These are phyloP conservation scores for Aspergillus incahuasiensis DNA, from an alignment of 495 filamentous ascomycete genomes.

Conservation along the genomic window DNA sequence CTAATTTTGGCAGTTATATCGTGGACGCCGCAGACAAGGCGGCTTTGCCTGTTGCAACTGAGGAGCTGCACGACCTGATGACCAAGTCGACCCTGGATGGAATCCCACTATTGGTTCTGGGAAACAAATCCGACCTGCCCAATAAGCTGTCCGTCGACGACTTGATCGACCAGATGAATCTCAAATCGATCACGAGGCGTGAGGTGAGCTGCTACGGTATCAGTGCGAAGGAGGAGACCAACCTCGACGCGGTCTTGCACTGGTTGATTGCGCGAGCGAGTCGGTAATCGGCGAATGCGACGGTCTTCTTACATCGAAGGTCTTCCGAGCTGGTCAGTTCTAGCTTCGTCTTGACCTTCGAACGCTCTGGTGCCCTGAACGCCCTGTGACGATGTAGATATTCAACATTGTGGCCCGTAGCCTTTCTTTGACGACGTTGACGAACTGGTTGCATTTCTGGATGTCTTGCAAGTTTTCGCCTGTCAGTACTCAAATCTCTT, in stretches of 20 bases:
- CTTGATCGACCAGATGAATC: conserved; percentile 85
- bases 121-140: conserved; percentile 93
- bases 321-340: conserved; percentile 6
- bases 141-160: conserved; percentile 88
- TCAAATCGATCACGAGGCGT: conserved; percentile 82
- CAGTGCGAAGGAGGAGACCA: conserved; percentile 97
- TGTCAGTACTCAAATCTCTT: conserved; percentile 1
- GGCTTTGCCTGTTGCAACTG: conserved; percentile 79
- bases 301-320: not conserved
- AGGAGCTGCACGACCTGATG: conserved; percentile 87
- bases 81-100: conserved; percentile 78
- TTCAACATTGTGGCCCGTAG: conserved; percentile 18
- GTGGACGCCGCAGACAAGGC: conserved; percentile 83
- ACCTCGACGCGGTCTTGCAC: conserved; percentile 92
- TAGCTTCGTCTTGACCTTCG: conserved; percentile 7
- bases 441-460: conserved; percentile 21
- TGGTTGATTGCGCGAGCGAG: conserved; percentile 91
- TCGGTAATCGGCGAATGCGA: conserved; percentile 21
- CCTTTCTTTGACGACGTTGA: conserved; percentile 27
- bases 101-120: conserved; percentile 92
- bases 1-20: conserved; percentile 63
- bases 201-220: conserved; percentile 99
- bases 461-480: conserved; percentile 8
- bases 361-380: not conserved
- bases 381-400: conserved; percentile 17